Evolutionary conservation across 208 protist genomes (phyloP).

Genomic region (Polymyxa betae): DNA sequence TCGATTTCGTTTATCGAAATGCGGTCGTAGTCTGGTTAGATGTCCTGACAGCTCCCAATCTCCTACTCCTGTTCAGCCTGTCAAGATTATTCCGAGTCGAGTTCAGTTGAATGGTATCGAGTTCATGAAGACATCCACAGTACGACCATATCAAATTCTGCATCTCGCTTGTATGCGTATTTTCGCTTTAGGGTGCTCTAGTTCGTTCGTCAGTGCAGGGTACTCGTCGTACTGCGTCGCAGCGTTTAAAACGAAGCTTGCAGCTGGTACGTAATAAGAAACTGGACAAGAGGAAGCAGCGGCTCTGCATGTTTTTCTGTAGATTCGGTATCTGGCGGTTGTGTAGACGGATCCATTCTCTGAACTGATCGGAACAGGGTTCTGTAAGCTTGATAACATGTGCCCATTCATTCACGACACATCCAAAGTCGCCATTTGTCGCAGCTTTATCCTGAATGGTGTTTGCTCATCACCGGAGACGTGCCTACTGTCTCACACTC

Average conservation of each 20-base stretch:
- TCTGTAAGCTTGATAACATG: neutral
- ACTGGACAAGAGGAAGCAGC: neutral
- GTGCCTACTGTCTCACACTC: slow-evolving; percentile 5
- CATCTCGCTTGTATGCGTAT: neutral
- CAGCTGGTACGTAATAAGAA: slow-evolving; percentile 11
- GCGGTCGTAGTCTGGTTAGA: slow-evolving; percentile 38
- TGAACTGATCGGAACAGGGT: neutral
- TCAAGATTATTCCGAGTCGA: neutral
- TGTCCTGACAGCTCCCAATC: neutral
- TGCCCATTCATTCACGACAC: slow-evolving; percentile 19
- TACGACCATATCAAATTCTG: slow-evolving; percentile 33
- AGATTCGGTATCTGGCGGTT: neutral
- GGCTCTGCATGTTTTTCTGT: slow-evolving; percentile 38
- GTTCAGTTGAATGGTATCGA: slow-evolving; percentile 22
- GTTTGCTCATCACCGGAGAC: slow-evolving; percentile 43
- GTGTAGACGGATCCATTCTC: neutral
- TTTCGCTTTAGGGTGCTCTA: neutral
- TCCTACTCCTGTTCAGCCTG: neutral
- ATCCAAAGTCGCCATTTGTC: slow-evolving; percentile 38
- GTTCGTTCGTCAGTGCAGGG: slow-evolving; percentile 32
- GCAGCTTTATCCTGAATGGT: neutral
- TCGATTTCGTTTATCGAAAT: neutral
- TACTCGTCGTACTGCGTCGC: neutral
- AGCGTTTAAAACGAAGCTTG: neutral
- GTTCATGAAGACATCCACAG: slow-evolving; percentile 6